Evolutionary conservation across 371 early-diverging fungal genomes (phyloP), one percentile per base, ranked within the genome.

Genomic region (Rhizopus arrhizus): DNA sequence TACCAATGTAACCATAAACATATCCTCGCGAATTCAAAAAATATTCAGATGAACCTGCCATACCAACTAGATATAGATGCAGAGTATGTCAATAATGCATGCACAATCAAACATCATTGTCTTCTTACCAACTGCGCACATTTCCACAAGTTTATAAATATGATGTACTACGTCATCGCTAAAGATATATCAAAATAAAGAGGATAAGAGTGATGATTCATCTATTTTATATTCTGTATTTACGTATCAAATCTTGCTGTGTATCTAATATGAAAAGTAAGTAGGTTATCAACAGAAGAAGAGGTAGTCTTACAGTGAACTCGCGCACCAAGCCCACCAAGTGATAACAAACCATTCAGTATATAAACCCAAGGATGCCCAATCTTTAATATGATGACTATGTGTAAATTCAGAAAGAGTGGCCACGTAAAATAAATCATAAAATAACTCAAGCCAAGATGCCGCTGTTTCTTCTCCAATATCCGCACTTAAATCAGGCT

Each of bases 231-330:
- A n/a, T 43, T 15, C 79, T 46, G 52, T 28, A 62, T 82, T 55
- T 79, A 82, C 82, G 82, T 85, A 60, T 85, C 83, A 64, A 78
- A 85, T 64, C 85, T 73, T 35, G 85, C 71, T 1, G 85, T 83
- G 46, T 80, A 80, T 52, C 79, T 79, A 60, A 33, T 33, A 36
- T 51, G 36, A n/a, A 22, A 56, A 42, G 38, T 28, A 11, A 40
- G 16, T 33, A n/a, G 13, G 7, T 28, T 41, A 47, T 34, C 38
- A 42, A 43, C n/a, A 35, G 7, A 52, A 43, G 0, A 43, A 40
- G 48, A 7, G 50, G 11, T 41, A 28, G 33, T 53, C 68, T 72
- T 74, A 75, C 78, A 81, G 62, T 33, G 76, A 78, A 55, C 77
- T 74, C 4, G 78, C 71, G 43, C 72, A 74, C 82, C 82, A 82